Evolutionary conservation across 805 yeast species (phyloP).

Genomic region (Candida odintsovae): DNA sequence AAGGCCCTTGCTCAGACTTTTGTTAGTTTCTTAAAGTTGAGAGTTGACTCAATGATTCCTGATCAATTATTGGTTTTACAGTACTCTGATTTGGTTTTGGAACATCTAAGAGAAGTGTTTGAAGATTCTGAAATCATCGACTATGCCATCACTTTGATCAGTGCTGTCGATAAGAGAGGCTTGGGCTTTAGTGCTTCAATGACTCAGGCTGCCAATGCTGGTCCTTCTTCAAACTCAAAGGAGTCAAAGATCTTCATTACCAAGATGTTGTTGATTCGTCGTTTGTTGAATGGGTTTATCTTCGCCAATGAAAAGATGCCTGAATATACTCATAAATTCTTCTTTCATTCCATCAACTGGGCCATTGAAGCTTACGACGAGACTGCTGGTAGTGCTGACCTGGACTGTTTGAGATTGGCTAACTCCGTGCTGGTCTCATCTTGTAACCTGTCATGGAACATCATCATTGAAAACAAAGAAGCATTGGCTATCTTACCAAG

Average conservation of each 20-base stretch:
- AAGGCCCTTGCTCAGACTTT: slow-evolving; percentile 28
- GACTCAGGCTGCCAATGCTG: slow-evolving; percentile 29
- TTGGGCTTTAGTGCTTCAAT: slow-evolving; percentile 17
- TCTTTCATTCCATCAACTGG: slow-evolving; percentile 47
- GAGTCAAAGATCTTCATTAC: slow-evolving; percentile 51
- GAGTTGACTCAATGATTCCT: slow-evolving; percentile 40
- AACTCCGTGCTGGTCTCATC: slow-evolving; percentile 50
- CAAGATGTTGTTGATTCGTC: slow-evolving; percentile 56
- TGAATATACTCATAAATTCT: slow-evolving; percentile 37
- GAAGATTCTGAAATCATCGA: slow-evolving; percentile 35
- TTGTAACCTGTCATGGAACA: slow-evolving; percentile 34
- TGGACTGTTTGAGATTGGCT: slow-evolving; percentile 61
- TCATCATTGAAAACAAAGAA: slow-evolving; percentile 26
- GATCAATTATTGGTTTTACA: slow-evolving; percentile 65
- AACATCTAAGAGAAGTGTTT: slow-evolving; percentile 34
- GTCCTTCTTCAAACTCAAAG: slow-evolving; percentile 13
- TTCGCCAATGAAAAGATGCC: slow-evolving; percentile 23
- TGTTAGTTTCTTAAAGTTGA: slow-evolving; percentile 40
- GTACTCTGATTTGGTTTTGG: slow-evolving; percentile 49
- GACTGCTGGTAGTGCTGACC: slow-evolving; percentile 33
- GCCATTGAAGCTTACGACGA: slow-evolving; percentile 50
- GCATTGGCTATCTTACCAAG: slow-evolving; percentile 35
- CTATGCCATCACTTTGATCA: slow-evolving; percentile 40
- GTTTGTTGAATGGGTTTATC: slow-evolving; percentile 38
- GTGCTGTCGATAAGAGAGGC: slow-evolving; percentile 53